Percentiles rank a stretch among this genome's conserved stretches.
Conservation (phyloP, 1,284 basidiomycete genomes). For the Anthracocystis panici-leucophaei region DNA sequence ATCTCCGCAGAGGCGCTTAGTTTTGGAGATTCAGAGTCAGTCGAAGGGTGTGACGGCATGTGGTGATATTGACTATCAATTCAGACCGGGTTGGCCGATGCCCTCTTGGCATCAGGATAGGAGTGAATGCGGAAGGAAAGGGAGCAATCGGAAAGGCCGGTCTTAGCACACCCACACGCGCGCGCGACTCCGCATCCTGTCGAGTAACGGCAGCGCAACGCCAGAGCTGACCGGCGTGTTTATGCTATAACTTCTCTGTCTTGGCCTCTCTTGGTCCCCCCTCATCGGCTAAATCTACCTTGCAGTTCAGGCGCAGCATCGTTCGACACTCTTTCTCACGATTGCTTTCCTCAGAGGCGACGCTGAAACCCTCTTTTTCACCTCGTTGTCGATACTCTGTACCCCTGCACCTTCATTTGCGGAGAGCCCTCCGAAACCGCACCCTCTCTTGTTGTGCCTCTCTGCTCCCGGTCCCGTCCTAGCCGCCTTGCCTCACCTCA, state of each 20-base stretch:
- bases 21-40: conserved; percentile 4
- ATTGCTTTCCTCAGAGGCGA: background rate
- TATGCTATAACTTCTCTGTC: background rate
- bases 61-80: background rate
- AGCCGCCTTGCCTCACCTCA: conserved; percentile 4
- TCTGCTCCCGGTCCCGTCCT: background rate
- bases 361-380: background rate
- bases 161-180: background rate
- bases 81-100: conserved; percentile 5
- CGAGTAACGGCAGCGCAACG: background rate
- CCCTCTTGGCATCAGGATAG: background rate
- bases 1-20: conserved; percentile 6
- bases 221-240: conserved; percentile 8
- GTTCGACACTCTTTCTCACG: conserved; percentile 17
- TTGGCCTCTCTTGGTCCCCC: background rate
- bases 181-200: conserved; percentile 11
- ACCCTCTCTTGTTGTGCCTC: conserved; percentile 1
- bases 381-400: background rate
- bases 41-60: background rate
- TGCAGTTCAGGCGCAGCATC: conserved; percentile 35
- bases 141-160: conserved; percentile 2
- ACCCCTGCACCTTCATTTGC: conserved; percentile 4
- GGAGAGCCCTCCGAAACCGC: background rate
- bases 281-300: conserved; percentile 35
- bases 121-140: background rate